Evolutionary conservation across 2,329 filamentous ascomycete genomes (phyloP).

Genomic region (Colletotrichum lini): DNA sequence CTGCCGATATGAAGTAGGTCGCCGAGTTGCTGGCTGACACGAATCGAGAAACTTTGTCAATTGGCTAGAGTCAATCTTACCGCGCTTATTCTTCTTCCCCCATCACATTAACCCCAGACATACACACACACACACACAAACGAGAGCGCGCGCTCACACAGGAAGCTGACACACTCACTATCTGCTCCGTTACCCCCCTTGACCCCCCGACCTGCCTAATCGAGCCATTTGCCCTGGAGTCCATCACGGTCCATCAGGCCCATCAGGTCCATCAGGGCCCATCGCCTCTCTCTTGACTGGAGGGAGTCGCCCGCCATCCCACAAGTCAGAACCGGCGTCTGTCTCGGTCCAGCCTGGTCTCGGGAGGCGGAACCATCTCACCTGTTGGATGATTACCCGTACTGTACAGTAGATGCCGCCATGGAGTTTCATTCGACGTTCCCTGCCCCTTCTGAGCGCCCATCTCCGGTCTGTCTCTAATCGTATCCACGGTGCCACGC

Average conservation of each 20-base stretch:
- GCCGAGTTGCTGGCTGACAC: conserved; percentile 11
- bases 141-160: too few relatives aligned
- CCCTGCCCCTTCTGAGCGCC: conserved; percentile 14
- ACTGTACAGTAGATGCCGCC: neutral
- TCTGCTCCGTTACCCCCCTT: conserved; percentile 7
- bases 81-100: neutral
- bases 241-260: conserved; percentile 28
- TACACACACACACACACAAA: neutral
- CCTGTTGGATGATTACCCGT: conserved; percentile 14
- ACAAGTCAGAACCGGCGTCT: conserved; percentile 7
- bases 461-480: neutral
- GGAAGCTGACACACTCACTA: conserved; percentile 10
- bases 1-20: conserved; percentile 8
- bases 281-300: conserved; percentile 31
- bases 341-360: conserved; percentile 34
- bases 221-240: conserved; percentile 39
- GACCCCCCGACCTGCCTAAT: conserved; percentile 41
- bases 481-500: neutral
- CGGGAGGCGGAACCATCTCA: neutral
- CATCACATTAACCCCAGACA: conserved; percentile 9
- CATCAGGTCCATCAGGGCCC: conserved; percentile 26
- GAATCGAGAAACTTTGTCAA: neutral
- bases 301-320: conserved; percentile 11
- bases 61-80: neutral
- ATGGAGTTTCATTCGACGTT: neutral